phyloP scores from a whole-genome alignment of 805 yeast genomes.

The Wickerhamomyces strasburgensis region DNA sequence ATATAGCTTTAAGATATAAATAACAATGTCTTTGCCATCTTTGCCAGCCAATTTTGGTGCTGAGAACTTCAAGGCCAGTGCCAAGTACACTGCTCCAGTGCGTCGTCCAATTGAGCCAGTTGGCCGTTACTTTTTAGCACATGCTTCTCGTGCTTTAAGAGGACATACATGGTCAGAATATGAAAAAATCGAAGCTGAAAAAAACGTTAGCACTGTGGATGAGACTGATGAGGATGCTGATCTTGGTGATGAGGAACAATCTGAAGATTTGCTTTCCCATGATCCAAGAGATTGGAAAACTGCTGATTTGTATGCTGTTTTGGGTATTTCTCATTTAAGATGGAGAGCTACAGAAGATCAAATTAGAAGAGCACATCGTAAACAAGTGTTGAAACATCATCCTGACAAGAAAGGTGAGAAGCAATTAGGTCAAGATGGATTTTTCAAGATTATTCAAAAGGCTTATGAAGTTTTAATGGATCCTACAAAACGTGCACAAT shows the following conservation, averaged over 20 bases:
- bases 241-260: slow-evolving; percentile 71
- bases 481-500: slow-evolving; percentile 83
- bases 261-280: slow-evolving; percentile 65
- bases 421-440: slow-evolving; percentile 90
- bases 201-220: slow-evolving; percentile 70
- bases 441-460: slow-evolving; percentile 97
- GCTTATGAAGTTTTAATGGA: slow-evolving; percentile 89
- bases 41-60: slow-evolving; percentile 53
- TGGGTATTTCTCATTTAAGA: slow-evolving; percentile 89
- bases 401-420: slow-evolving; percentile 96
- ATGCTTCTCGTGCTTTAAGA: slow-evolving; percentile 90
- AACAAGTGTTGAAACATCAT: slow-evolving; percentile 93
- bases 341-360: slow-evolving; percentile 89
- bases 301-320: slow-evolving; percentile 92
- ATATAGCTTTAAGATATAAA: not conserved
- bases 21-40: slow-evolving; percentile 40
- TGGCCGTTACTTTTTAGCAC: slow-evolving; percentile 92
- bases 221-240: slow-evolving; percentile 46
- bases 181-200: slow-evolving; percentile 89
- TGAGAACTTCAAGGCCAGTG: slow-evolving; percentile 41
- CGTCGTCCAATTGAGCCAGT: slow-evolving; percentile 93
- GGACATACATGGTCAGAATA: slow-evolving; percentile 99
- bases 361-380: slow-evolving; percentile 94
- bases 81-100: slow-evolving; percentile 52
- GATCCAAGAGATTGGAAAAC: slow-evolving; percentile 99